A percentile compares a stretch with the other conserved stretches of the same genome.
Conservation (phyloP, 768 basidiomycete species). For the Kwoniella dejecticola region DNA sequence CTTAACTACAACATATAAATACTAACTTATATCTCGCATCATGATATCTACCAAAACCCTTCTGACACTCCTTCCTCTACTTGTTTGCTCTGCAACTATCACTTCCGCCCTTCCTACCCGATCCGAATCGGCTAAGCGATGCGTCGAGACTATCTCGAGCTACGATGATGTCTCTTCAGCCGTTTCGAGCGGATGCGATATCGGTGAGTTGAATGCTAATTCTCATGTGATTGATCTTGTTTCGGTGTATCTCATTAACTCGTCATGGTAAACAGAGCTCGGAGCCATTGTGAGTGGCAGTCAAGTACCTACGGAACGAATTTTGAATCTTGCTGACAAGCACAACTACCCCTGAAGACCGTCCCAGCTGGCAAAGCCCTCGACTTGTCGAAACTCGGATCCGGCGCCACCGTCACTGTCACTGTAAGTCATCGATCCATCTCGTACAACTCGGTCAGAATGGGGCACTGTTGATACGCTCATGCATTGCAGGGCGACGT, state of each 20-base stretch:
- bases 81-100: background rate
- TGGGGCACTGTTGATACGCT: background rate
- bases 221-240: too few relatives aligned
- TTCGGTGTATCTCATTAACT: too few relatives aligned
- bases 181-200: conserved; percentile 9
- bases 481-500: conserved; percentile 8
- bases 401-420: conserved; percentile 1
- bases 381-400: conserved; percentile 1
- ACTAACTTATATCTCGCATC: too few relatives aligned
- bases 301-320: background rate
- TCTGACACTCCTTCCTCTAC: background rate
- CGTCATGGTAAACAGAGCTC: background rate
- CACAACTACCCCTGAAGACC: background rate
- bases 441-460: background rate
- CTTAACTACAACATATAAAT: too few relatives aligned
- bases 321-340: too few relatives aligned
- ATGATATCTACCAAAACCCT: background rate
- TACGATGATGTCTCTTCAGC: conserved; percentile 2
- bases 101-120: background rate
- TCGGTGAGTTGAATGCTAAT: too few relatives aligned
- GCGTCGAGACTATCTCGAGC: conserved; percentile 2
- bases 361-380: conserved; percentile 13
- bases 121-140: background rate
- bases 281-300: background rate
- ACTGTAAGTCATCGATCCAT: conserved; percentile 2